Evolutionary conservation across 2,329 filamentous ascomycete genomes (phyloP).

Genomic region (Epichloe aotearoae): DNA sequence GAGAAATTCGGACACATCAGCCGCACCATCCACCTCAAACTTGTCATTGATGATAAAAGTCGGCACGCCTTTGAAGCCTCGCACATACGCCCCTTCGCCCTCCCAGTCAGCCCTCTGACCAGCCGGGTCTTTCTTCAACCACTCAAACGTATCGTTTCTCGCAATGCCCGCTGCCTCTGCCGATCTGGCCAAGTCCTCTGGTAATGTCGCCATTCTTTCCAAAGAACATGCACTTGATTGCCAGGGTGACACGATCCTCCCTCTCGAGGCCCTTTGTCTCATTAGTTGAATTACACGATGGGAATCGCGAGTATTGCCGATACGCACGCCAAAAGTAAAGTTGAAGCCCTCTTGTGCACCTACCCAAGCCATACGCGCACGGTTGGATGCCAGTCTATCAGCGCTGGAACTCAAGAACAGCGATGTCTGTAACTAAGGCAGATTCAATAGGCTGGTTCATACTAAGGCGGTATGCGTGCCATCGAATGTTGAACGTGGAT

Average conservation of each 20-base stretch:
- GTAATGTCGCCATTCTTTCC: conserved; percentile 53
- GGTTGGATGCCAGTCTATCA: conserved; percentile 43
- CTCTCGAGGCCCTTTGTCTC: conserved; percentile 29
- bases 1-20: conserved; percentile 55
- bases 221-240: conserved; percentile 54
- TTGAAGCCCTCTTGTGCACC: conserved; percentile 56
- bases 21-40: conserved; percentile 55
- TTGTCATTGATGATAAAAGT: conserved; percentile 59
- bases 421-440: conserved; percentile 35
- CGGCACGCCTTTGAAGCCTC: conserved; percentile 53
- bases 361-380: conserved; percentile 39
- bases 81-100: conserved; percentile 35
- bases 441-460: conserved; percentile 37
- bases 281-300: conserved; percentile 65
- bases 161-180: conserved; percentile 42
- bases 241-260: conserved; percentile 47
- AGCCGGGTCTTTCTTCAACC: conserved; percentile 41
- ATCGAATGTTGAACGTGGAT: conserved; percentile 61
- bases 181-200: conserved; percentile 36
- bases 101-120: conserved; percentile 44
- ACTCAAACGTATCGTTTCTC: conserved; percentile 34
- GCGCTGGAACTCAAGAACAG: conserved; percentile 52
- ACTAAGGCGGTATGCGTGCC: conserved; percentile 65
- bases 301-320: conserved; percentile 66
- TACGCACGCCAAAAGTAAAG: conserved; percentile 58